A percentile compares a stretch with the other conserved stretches of the same genome.
phyloP scores from a whole-genome alignment of 202 grass and related monocot genomes.

The Schoenoplectus tabernaemontani region DNA sequence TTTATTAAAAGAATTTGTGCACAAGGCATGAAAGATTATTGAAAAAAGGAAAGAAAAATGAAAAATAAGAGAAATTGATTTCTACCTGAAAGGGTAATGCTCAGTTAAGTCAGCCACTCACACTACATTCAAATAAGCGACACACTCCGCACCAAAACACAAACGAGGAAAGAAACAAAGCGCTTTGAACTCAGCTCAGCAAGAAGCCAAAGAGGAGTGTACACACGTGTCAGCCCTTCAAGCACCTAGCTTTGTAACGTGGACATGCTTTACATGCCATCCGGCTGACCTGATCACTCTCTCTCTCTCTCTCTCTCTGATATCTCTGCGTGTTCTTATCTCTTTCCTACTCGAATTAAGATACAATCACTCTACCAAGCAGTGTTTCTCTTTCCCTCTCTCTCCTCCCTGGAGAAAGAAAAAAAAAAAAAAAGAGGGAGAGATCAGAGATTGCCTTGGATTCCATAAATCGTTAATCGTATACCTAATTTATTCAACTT shows the following conservation, averaged over 20 bases:
- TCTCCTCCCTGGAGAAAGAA: background rate
- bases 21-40: too few relatives aligned
- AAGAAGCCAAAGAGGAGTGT: constrained; percentile 12
- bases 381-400: background rate
- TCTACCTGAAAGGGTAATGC: too few relatives aligned
- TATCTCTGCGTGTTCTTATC: constrained; percentile 11
- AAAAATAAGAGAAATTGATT: too few relatives aligned
- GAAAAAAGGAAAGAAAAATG: too few relatives aligned
- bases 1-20: too few relatives aligned
- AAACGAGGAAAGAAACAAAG: background rate
- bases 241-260: background rate
- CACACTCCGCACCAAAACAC: too few relatives aligned
- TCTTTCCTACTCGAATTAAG: background rate
- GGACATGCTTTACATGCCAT: constrained; percentile 18
- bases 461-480: background rate
- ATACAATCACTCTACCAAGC: background rate
- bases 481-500: background rate
- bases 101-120: background rate
- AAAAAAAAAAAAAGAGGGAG: background rate
- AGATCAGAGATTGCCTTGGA: background rate
- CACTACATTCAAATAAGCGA: background rate
- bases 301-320: background rate
- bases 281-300: background rate
- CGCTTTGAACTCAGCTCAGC: background rate
- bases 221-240: constrained; percentile 15